Conservation (phyloP, 2,329 filamentous ascomycete species). For the Cercospora citrullina region DNA sequence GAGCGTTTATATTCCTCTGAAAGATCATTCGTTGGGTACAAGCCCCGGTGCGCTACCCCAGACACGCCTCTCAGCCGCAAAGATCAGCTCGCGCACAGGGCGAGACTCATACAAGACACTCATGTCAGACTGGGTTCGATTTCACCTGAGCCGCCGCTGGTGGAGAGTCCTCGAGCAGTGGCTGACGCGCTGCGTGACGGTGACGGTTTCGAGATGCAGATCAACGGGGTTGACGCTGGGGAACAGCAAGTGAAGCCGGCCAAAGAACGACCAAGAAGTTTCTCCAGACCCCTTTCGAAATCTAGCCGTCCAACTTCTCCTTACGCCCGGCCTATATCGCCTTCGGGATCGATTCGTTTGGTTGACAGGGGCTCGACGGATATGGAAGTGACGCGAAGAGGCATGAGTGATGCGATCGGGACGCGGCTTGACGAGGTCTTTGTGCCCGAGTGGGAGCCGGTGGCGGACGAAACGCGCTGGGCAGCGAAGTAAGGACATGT, state of each 20-base stretch:
- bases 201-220: neutral
- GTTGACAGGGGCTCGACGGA: constrained; percentile 8
- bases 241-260: neutral
- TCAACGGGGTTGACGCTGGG: neutral
- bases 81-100: constrained; percentile 17
- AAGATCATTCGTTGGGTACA: neutral
- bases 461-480: neutral
- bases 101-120: constrained; percentile 14
- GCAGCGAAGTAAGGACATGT: neutral
- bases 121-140: constrained; percentile 11
- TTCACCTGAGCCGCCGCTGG: constrained; percentile 6
- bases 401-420: constrained; percentile 4
- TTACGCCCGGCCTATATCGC: constrained; percentile 13
- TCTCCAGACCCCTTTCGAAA: constrained; percentile 5
- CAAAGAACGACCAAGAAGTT: constrained; percentile 10
- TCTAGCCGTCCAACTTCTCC: constrained; percentile 1
- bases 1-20: neutral
- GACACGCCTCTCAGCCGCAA: constrained; percentile 17
- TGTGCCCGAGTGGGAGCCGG: constrained; percentile 12
- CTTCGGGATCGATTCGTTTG: constrained; percentile 15
- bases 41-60: constrained; percentile 10
- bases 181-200: neutral
- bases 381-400: neutral
- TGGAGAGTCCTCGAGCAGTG: neutral
- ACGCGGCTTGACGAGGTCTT: constrained; percentile 14